These are phyloP conservation scores for Eimeria praecox DNA, from an alignment of 169 alveolate species.

Conservation along the genomic window DNA sequence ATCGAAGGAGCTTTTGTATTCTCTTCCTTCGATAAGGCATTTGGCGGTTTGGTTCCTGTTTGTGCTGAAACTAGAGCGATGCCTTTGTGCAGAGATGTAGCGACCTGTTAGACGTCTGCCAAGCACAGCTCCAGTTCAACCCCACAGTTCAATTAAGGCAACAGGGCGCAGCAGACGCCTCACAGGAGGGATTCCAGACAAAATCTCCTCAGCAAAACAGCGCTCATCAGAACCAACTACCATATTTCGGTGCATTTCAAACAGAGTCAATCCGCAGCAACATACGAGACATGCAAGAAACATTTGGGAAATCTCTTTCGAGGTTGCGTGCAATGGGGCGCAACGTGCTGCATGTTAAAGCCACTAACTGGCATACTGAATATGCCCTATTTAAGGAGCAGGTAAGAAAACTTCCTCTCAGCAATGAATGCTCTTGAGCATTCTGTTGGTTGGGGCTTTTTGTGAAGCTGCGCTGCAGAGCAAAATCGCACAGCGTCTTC, in stretches of 20 bases:
- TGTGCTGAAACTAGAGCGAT: constrained; percentile 87
- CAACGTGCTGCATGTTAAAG: constrained; percentile 95
- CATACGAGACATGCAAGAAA: constrained; percentile 90
- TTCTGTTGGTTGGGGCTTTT: neutral
- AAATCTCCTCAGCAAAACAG: neutral
- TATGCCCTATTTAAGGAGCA: constrained; percentile 94
- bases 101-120: constrained; percentile 95
- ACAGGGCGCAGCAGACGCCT: neutral
- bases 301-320: constrained; percentile 91
- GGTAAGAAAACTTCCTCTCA: constrained; percentile 10
- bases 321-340: constrained; percentile 91
- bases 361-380: constrained; percentile 96
- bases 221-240: constrained; percentile 41
- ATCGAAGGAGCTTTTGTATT: neutral
- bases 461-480: neutral
- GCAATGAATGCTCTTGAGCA: neutral
- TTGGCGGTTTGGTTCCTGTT: too few relatives aligned
- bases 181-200: neutral
- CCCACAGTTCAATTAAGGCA: constrained; percentile 86
- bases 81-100: constrained; percentile 97
- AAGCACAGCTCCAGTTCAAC: constrained; percentile 95
- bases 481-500: neutral
- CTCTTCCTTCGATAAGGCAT: too few relatives aligned
- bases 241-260: constrained; percentile 92
- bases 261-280: constrained; percentile 93